These are phyloP conservation scores for Leccinum longicurvipes DNA, from an alignment of 768 basidiomycete genomes.

Conservation along the genomic window DNA sequence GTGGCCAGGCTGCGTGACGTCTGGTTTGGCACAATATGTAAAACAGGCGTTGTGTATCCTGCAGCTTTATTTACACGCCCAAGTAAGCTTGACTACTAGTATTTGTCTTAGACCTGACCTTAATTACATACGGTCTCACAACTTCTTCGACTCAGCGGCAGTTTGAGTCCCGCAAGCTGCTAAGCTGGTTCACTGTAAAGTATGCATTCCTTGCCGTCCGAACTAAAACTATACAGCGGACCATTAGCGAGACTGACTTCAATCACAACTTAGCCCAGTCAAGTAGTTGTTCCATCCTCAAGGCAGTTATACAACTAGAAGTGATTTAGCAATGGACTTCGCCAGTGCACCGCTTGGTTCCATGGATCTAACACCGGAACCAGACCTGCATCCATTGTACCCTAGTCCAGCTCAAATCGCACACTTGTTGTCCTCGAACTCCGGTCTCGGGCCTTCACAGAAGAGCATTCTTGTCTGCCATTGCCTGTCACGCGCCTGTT, in stretches of 20 bases:
- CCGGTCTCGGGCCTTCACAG: slow-evolving; percentile 65
- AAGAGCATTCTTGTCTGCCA: slow-evolving; percentile 70
- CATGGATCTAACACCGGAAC: slow-evolving; percentile 66
- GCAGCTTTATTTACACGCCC: not conserved
- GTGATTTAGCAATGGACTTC: slow-evolving; percentile 28
- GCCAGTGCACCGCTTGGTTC: slow-evolving; percentile 23
- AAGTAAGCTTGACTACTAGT: not conserved
- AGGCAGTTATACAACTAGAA: slow-evolving; percentile 3
- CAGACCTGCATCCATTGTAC: slow-evolving; percentile 77
- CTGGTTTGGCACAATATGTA: not conserved
- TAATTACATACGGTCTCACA: slow-evolving; percentile 4
- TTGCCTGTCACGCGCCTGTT: slow-evolving; percentile 69
- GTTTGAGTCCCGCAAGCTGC: slow-evolving; percentile 2
- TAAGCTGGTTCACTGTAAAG: slow-evolving; percentile 5
- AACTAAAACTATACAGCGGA: not conserved
- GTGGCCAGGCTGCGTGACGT: not conserved
- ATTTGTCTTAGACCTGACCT: not conserved
- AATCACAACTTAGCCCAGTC: not conserved
- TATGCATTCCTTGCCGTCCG: slow-evolving; percentile 11
- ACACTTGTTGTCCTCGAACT: slow-evolving; percentile 60
- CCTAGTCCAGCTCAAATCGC: slow-evolving; percentile 63
- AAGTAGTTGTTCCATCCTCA: slow-evolving; percentile 7
- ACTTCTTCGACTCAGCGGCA: slow-evolving; percentile 3
- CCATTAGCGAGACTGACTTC: slow-evolving; percentile 6
- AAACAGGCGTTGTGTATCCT: not conserved